phyloP scores from a whole-genome alignment of 2,329 filamentous ascomycete genomes.

The Cladosporium cucumerinum region DNA sequence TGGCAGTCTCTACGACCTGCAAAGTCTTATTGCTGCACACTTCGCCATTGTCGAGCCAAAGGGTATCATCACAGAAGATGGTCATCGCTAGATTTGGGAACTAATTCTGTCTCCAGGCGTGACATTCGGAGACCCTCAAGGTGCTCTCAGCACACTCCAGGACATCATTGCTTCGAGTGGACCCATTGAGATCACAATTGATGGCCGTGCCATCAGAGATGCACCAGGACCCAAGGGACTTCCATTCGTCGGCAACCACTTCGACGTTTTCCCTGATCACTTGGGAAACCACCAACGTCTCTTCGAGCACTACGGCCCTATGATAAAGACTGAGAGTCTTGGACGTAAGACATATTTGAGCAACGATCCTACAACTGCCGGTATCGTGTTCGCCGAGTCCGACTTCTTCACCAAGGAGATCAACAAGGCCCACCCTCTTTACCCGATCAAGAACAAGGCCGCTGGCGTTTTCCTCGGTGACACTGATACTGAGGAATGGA shows the following conservation, averaged over 20 bases:
- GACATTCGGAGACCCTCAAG: constrained; percentile 2
- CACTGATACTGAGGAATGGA: constrained; percentile 53
- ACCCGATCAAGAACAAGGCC: constrained; percentile 32
- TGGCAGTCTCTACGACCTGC: constrained; percentile 27
- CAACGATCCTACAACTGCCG: constrained; percentile 38
- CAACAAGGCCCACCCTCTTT: constrained; percentile 32
- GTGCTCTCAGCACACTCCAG: constrained; percentile 16
- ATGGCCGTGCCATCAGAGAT: constrained; percentile 48
- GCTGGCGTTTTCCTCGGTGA: constrained; percentile 40
- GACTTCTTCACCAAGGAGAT: constrained; percentile 44
- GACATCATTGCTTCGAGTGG: constrained; percentile 33
- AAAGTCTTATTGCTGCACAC: constrained; percentile 29
- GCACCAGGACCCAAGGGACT: constrained; percentile 38
- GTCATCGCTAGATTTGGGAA: too few relatives aligned
- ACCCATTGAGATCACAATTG: constrained; percentile 44
- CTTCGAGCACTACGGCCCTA: constrained; percentile 38
- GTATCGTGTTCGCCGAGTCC: constrained; percentile 35
- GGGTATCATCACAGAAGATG: constrained; percentile 5
- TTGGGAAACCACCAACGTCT: constrained; percentile 42
- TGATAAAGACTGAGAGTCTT: constrained; percentile 39
- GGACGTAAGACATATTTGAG: constrained; percentile 36
- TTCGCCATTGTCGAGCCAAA: constrained; percentile 32
- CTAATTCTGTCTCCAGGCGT: neutral
- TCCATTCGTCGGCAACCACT: constrained; percentile 38
- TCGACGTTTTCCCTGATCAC: constrained; percentile 40